Base-by-base conservation (phyloP, 2,329 filamentous ascomycete genomes). In the Calonectria leucothoes region DNA sequence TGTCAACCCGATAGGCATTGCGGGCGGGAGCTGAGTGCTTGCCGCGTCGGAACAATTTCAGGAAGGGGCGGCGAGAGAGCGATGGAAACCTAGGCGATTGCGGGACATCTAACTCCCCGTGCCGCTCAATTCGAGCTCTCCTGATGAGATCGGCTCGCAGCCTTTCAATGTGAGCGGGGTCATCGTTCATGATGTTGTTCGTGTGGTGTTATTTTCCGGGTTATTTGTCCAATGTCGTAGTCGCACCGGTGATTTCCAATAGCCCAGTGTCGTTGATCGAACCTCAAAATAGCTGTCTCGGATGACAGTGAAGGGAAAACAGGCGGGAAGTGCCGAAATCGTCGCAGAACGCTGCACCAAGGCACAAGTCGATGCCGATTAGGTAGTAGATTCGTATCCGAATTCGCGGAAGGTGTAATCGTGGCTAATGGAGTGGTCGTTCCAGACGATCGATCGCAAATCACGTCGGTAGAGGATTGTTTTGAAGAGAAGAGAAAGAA, bases 101-200 rank as follows among this genome's bases (percentile, higher is more conserved):
- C n/a, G 59, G 63, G 17, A 75, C 45, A 20, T 74, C 57, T 12
- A 72, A 52, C 48, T 73, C 75, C 31, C 71, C 76, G 17, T 74
- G 75, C 42, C 81, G 76, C 63, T 83, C 82, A 33, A 76, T 74
- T 52, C 78, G 79, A 48, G 83, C 82, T 63, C 82, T 77, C 66
- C 81, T 76, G 39, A 84, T 77, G 14, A 84, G 79, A 72, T 84
- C 80, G 57, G 78, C 78, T 31, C 83, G 78, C 63, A 84, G 76
- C 70, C 78, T 80, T 70, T 84, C 83, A 81, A 84, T 82, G 27
- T 75, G 73, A 39, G 75, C 67, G 17, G 70, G 69, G 48, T 77
- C 77, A 23, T 77, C 48, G 17, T 73, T 63, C 80, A 82, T 82
- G 27, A 57, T 76, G 51, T 27, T 68, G 15, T 65, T 10, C 27